Evolutionary conservation across 768 basidiomycete genomes (phyloP).

Genomic region (Pulveroboletus sp.): DNA sequence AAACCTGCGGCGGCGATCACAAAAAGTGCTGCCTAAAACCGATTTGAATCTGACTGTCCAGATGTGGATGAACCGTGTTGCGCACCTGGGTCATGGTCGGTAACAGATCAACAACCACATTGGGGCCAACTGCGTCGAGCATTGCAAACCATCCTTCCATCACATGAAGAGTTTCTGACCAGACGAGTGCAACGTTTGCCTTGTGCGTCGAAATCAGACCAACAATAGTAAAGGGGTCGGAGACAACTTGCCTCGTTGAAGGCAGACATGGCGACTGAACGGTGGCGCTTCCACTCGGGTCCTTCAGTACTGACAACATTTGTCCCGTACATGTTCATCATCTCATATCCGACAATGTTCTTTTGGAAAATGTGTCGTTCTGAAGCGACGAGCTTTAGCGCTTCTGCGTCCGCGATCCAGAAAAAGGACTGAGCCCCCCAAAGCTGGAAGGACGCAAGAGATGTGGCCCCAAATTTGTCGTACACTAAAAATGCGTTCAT

Average conservation of each 20-base stretch:
- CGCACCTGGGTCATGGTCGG: constrained; percentile 14
- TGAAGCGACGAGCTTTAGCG: constrained; percentile 34
- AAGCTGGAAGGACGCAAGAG: constrained; percentile 35
- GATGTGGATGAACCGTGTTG: background rate
- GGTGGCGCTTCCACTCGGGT: constrained; percentile 46
- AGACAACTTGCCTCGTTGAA: too few species aligned
- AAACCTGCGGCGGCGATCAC: constrained; percentile 42
- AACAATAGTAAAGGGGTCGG: background rate
- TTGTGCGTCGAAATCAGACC: constrained; percentile 12
- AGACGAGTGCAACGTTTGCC: constrained; percentile 47
- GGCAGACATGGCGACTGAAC: constrained; percentile 43
- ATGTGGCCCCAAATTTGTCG: constrained; percentile 37
- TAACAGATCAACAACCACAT: constrained; percentile 19
- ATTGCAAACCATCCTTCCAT: constrained; percentile 42
- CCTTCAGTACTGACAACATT: constrained; percentile 45
- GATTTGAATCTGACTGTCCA: background rate
- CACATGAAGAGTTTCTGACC: constrained; percentile 42
- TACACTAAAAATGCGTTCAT: background rate
- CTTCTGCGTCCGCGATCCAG: constrained; percentile 46
- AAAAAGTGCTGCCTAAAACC: constrained; percentile 34
- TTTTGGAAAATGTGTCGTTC: constrained; percentile 39
- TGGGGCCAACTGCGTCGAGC: constrained; percentile 26
- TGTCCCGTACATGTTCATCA: constrained; percentile 43
- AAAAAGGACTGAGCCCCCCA: constrained; percentile 30
- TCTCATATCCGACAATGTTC: constrained; percentile 38